Conservation (phyloP, 2,329 filamentous ascomycete species). For the Talaromyces atroroseus region DNA sequence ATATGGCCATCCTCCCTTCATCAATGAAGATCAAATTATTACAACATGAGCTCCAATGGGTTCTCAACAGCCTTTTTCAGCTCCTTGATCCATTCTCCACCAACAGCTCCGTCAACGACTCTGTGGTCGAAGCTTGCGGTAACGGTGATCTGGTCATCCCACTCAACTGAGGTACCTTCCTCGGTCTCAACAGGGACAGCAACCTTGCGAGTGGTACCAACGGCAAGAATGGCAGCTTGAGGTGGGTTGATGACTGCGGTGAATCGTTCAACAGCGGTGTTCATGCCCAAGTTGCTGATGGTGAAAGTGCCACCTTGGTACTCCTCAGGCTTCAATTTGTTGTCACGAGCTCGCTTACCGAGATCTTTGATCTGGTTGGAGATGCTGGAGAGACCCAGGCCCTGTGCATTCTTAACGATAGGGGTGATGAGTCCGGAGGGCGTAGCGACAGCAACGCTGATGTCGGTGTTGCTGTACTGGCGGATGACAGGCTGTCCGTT, state of each 20-base stretch:
- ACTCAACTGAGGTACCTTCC: slow-evolving; percentile 75
- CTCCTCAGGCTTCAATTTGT: slow-evolving; percentile 98
- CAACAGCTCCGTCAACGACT: slow-evolving; percentile 93
- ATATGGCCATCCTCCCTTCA: background rate
- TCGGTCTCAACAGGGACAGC: slow-evolving; percentile 79
- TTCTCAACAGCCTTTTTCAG: slow-evolving; percentile 98
- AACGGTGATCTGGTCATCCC: slow-evolving; percentile 95
- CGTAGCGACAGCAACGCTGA: slow-evolving; percentile 92
- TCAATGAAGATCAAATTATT: slow-evolving; percentile 29
- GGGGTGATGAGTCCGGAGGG: slow-evolving; percentile 93
- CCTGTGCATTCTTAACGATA: slow-evolving; percentile 85
- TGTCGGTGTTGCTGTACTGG: slow-evolving; percentile 87
- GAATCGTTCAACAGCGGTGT: slow-evolving; percentile 90
- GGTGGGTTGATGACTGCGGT: slow-evolving; percentile 99
- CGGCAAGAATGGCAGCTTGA: slow-evolving; percentile 89
- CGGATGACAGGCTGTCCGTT: slow-evolving; percentile 76
- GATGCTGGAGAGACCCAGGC: slow-evolving; percentile 81
- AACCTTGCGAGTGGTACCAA: slow-evolving; percentile 94
- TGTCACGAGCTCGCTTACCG: slow-evolving; percentile 89
- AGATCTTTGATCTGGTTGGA: slow-evolving; percentile 90
- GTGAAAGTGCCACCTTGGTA: slow-evolving; percentile 99
- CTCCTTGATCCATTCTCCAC: slow-evolving; percentile 93
- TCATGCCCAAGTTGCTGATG: slow-evolving; percentile 99
- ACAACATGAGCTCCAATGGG: slow-evolving; percentile 89
- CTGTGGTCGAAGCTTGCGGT: slow-evolving; percentile 98